A percentile compares a stretch with the other conserved stretches of the same genome.
Evolutionary conservation across 2,329 filamentous ascomycete genomes (phyloP).

Genomic region (Graphilbum ipis-grandicollis): DNA sequence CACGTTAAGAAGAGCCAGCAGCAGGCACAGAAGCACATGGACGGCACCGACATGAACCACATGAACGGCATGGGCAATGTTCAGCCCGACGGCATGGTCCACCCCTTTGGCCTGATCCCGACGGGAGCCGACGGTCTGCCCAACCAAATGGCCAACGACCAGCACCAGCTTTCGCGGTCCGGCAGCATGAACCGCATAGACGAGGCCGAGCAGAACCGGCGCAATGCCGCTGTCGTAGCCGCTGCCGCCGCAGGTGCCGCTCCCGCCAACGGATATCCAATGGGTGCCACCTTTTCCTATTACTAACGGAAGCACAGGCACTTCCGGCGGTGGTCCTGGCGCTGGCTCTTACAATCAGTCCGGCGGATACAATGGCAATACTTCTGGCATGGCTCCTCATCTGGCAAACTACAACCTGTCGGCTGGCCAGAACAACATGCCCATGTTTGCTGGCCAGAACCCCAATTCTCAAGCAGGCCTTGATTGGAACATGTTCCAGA

Average conservation of each 20-base stretch:
- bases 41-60: slow-evolving; percentile 35
- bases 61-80: slow-evolving; percentile 44
- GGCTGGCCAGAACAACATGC: slow-evolving; percentile 44
- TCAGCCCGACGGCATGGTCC: slow-evolving; percentile 34
- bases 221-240: slow-evolving; percentile 26
- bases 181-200: slow-evolving; percentile 42
- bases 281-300: slow-evolving; percentile 5
- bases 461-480: slow-evolving; percentile 44
- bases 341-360: slow-evolving; percentile 24
- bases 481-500: slow-evolving; percentile 69
- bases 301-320: slow-evolving; percentile 5
- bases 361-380: slow-evolving; percentile 33
- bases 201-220: slow-evolving; percentile 34
- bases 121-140: slow-evolving; percentile 37
- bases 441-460: slow-evolving; percentile 43
- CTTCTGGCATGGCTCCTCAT: slow-evolving; percentile 42
- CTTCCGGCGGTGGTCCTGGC: slow-evolving; percentile 1
- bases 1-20: slow-evolving; percentile 62
- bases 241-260: slow-evolving; percentile 1
- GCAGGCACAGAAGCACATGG: slow-evolving; percentile 38
- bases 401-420: slow-evolving; percentile 48
- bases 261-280: slow-evolving; percentile 2
- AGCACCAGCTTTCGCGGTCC: slow-evolving; percentile 43
- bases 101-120: slow-evolving; percentile 26
- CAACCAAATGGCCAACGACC: slow-evolving; percentile 37